Base-by-base conservation (phyloP, 139 green algal genomes). In the Chlamydomonas urium region DNA sequence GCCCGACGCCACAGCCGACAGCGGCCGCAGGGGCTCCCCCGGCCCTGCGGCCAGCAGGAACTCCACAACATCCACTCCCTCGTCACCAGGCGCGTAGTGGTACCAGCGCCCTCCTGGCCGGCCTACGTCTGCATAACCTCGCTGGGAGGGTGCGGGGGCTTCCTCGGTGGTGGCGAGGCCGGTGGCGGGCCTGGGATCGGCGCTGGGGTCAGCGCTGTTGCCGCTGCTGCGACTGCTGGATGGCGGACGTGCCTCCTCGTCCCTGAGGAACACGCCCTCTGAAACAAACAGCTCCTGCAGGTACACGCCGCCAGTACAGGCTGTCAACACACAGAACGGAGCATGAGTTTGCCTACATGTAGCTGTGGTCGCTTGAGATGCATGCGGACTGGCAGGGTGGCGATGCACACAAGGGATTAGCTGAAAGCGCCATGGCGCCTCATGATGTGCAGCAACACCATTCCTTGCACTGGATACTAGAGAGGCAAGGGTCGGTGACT, bases 21-120 rank as follows among this genome's bases (percentile, higher is more conserved):
- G 81, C 21, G 90, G 79, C 37, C 86, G 79, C 59, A 95, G 77
- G 19, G 90, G 87, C 83, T 96, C 90, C 2, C 73, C 48, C 0
- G 84, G 90, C 23, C 90, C 90, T 2, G 90, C 82, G 14, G 86
- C 79, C 38, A 93, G 75, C 57, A 92, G 75, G 37, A 94, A 93
- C 66, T 92, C 82, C 4, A 89, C 86, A 0, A 4, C 2, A 33
- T 75, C 69, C 26, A 75, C 10, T 4, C 63, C 23, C 4, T 56
- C 23, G 63, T 5, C 4, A 37, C 14, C 6, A 23, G 24, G 4
- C 23, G 36, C 23, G n/a, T 42, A 70, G n/a, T 21, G 63, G 33
- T 67, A 67, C 59, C 59, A 67, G 10, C 31, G 24, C 21, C 59
- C 53, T 14, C n/a, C n/a, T n/a, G n/a, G n/a, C n/a, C n/a, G n/a